Evolutionary conservation across 169 alveolate species (phyloP).

Genomic region (Plasmodium relictum): DNA sequence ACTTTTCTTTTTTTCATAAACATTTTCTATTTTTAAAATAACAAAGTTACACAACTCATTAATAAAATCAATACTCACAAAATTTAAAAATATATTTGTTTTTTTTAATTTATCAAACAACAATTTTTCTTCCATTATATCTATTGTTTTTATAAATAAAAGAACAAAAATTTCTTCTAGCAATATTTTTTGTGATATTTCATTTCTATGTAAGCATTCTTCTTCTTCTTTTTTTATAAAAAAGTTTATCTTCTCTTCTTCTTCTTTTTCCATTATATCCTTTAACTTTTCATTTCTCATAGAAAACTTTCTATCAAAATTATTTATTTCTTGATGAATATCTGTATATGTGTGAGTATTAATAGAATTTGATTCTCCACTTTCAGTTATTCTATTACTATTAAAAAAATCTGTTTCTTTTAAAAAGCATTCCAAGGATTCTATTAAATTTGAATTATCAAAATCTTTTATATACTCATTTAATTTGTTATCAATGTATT

Average conservation of each 20-base stretch:
- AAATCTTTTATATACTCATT: conserved; percentile 18
- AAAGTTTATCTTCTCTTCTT: background rate
- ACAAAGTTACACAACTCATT: conserved; percentile 41
- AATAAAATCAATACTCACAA: conserved; percentile 69
- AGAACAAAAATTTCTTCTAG: conserved; percentile 67
- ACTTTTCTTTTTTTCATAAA: conserved; percentile 39
- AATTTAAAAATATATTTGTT: conserved; percentile 35
- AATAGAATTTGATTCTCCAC: background rate
- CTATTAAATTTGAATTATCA: conserved; percentile 14
- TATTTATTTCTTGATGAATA: background rate
- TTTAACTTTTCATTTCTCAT: background rate
- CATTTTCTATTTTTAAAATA: conserved; percentile 31
- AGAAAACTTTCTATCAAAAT: background rate
- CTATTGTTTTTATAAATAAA: conserved; percentile 44
- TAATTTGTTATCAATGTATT: conserved; percentile 22
- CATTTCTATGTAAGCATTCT: conserved; percentile 65
- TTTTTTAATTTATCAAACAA: conserved; percentile 35
- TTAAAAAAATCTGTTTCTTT: conserved; percentile 61
- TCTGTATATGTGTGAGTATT: background rate
- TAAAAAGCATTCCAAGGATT: conserved; percentile 54
- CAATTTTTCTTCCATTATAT: conserved; percentile 61
- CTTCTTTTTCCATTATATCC: background rate
- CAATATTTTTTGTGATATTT: conserved; percentile 54
- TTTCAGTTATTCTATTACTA: background rate
- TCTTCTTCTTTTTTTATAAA: conserved; percentile 14